phyloP scores from a whole-genome alignment of 192 early-diverging fungal species.

The Diversispora epigaea region DNA sequence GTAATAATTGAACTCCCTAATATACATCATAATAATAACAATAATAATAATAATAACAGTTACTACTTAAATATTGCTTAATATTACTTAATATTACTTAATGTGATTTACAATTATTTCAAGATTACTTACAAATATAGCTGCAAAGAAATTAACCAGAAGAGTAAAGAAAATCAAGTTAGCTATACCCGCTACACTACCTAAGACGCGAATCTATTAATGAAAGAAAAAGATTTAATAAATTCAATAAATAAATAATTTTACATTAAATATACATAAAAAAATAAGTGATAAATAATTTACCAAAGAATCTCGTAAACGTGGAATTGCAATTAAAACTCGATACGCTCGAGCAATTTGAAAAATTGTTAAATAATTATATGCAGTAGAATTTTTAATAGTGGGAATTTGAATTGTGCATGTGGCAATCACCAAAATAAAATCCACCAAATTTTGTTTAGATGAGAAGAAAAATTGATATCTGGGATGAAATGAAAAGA shows the following conservation, averaged over 20 bases:
- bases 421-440: slow-evolving; percentile 47
- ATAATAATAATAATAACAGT: not conserved
- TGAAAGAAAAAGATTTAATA: not conserved
- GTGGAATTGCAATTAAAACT: slow-evolving; percentile 49
- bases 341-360: slow-evolving; percentile 55
- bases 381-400: slow-evolving; percentile 43
- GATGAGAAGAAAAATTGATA: slow-evolving; percentile 45
- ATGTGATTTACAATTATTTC: too few relatives aligned
- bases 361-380: slow-evolving; percentile 55
- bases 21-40: not conserved
- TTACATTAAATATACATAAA: not conserved
- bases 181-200: slow-evolving; percentile 56
- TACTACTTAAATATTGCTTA: not conserved
- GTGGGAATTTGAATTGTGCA: slow-evolving; percentile 54
- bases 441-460: slow-evolving; percentile 47
- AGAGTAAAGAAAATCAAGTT: slow-evolving; percentile 61
- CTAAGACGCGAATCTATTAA: slow-evolving; percentile 50
- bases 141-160: slow-evolving; percentile 47
- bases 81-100: slow-evolving; percentile 18
- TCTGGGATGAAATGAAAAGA: slow-evolving; percentile 36
- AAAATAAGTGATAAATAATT: not conserved
- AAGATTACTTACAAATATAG: slow-evolving; percentile 50
- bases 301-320: slow-evolving; percentile 50
- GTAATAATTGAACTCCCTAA: slow-evolving; percentile 48
- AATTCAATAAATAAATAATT: not conserved